These are phyloP conservation scores for Xylariaceae sp. DNA, from an alignment of 2,329 filamentous ascomycete species.

Conservation along the genomic window DNA sequence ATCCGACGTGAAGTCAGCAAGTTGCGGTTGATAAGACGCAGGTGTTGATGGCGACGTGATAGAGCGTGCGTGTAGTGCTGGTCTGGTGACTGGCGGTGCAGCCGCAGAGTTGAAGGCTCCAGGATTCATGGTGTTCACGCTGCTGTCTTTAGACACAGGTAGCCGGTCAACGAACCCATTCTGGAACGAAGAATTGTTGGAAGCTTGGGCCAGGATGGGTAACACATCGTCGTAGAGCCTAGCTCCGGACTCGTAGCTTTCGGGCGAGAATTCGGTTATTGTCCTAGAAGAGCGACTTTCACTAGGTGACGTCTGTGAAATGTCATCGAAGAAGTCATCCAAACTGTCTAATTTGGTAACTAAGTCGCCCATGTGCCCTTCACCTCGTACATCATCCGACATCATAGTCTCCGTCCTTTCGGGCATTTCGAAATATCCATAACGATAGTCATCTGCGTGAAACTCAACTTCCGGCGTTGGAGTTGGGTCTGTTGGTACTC, in stretches of 20 bases:
- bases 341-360: constrained; percentile 80
- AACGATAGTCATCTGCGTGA: constrained; percentile 85
- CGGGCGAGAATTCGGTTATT: constrained; percentile 69
- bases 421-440: constrained; percentile 74
- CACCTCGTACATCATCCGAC: constrained; percentile 78
- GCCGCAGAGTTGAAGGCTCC: constrained; percentile 58
- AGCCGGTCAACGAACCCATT: constrained; percentile 84
- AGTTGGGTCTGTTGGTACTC: constrained; percentile 62
- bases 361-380: constrained; percentile 81
- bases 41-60: constrained; percentile 79
- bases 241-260: constrained; percentile 75
- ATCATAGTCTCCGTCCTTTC: constrained; percentile 91
- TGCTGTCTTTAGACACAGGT: constrained; percentile 65
- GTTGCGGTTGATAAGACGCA: constrained; percentile 59
- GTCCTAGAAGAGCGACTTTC: constrained; percentile 68
- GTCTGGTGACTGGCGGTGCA: constrained; percentile 54
- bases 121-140: constrained; percentile 67
- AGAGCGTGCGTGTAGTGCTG: constrained; percentile 79
- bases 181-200: constrained; percentile 81
- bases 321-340: constrained; percentile 82
- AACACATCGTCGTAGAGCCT: constrained; percentile 91
- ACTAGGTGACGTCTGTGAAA: constrained; percentile 64
- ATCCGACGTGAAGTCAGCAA: constrained; percentile 72
- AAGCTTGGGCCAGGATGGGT: constrained; percentile 87
- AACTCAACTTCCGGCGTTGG: constrained; percentile 91